A percentile compares a stretch with the other conserved stretches of the same genome.
Evolutionary conservation across 1,284 basidiomycete species (phyloP).

Genomic region (Cystobasidium pallidum): DNA sequence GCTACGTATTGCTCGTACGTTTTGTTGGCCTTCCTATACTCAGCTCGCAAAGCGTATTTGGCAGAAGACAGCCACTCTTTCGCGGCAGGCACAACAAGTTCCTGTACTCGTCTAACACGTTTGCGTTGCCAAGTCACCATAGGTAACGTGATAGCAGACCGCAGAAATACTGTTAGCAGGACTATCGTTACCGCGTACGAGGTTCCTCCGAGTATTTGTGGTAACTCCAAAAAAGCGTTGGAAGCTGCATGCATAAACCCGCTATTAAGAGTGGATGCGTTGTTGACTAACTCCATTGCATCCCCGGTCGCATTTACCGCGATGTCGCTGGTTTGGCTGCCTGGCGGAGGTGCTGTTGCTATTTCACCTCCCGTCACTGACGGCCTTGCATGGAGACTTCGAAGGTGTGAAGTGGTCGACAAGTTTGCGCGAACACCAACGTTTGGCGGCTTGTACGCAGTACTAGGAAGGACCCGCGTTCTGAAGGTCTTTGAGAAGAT

Average conservation of each 20-base stretch:
- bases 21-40: conserved; percentile 63
- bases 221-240: conserved; percentile 48
- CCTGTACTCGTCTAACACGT: conserved; percentile 68
- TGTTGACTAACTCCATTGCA: neutral
- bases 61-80: conserved; percentile 61
- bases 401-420: neutral
- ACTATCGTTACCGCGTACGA: conserved; percentile 76
- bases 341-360: neutral
- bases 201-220: conserved; percentile 48
- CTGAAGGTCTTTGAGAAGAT: no score
- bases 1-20: conserved; percentile 61
- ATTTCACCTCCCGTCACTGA: neutral
- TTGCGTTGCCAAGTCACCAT: conserved; percentile 76
- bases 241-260: conserved; percentile 39
- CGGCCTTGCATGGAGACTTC: neutral
- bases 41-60: conserved; percentile 60
- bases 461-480: no score
- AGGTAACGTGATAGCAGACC: conserved; percentile 70
- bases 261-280: neutral
- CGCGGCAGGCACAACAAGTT: conserved; percentile 70
- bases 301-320: neutral
- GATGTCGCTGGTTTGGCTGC: neutral
- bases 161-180: conserved; percentile 68
- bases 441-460: no score
- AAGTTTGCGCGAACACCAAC: no score